phyloP scores from a whole-genome alignment of 2,329 filamentous ascomycete genomes.

The Arthrobotrys entomopaga region DNA sequence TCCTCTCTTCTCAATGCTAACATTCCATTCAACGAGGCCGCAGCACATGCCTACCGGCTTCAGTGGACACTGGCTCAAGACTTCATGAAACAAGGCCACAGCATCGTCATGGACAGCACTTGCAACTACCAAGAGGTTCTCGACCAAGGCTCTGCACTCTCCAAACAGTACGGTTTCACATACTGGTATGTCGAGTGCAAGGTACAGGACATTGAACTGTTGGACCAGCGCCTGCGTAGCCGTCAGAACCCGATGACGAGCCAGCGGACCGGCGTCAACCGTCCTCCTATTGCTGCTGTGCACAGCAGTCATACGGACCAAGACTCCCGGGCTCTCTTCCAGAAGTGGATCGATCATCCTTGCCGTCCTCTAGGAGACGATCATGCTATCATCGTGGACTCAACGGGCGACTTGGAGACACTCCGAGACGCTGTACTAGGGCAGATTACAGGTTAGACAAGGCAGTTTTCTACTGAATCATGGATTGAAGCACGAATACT shows the following conservation, averaged over 20 bases:
- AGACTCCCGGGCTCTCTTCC: neutral
- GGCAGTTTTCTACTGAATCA: too few relatives aligned
- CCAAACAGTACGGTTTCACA: conserved; percentile 43
- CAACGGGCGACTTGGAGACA: too few relatives aligned
- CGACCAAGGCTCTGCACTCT: conserved; percentile 57
- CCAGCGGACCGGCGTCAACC: neutral
- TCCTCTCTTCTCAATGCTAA: conserved; percentile 60
- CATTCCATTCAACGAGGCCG: conserved; percentile 60
- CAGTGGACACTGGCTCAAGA: conserved; percentile 62
- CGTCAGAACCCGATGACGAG: neutral
- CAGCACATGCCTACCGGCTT: conserved; percentile 61
- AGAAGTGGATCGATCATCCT: neutral
- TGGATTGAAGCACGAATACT: too few relatives aligned
- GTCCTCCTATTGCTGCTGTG: neutral
- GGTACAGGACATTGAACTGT: conserved; percentile 36
- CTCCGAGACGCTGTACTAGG: too few relatives aligned
- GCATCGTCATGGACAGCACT: conserved; percentile 62
- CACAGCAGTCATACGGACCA: neutral
- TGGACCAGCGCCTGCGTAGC: neutral
- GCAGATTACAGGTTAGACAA: too few relatives aligned
- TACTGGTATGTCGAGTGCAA: conserved; percentile 61
- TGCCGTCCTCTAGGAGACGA: neutral
- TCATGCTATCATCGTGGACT: neutral
- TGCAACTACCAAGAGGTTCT: conserved; percentile 62
- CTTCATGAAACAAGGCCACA: conserved; percentile 60